Percentiles rank a stretch among this genome's conserved stretches.
Conservation (phyloP, 805 yeast genomes). For the Clavispora vitiphila region DNA sequence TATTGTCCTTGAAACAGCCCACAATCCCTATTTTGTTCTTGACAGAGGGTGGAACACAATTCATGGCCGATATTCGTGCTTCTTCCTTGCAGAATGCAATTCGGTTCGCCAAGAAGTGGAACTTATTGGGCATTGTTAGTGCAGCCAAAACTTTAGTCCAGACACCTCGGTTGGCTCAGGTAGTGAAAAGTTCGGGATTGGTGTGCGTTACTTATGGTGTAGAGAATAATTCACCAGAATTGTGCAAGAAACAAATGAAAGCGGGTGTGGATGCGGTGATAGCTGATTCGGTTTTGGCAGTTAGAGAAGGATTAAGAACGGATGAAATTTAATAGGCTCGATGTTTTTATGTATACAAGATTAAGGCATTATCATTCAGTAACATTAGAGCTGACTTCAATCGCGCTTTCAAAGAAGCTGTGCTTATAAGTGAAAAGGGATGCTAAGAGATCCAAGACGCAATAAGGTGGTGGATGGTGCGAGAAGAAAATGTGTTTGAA, state of each 20-base stretch:
- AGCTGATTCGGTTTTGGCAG: constrained; percentile 90
- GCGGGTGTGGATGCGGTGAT: constrained; percentile 99
- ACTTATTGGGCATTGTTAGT: constrained; percentile 83
- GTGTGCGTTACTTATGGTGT: constrained; percentile 92
- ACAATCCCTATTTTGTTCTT: constrained; percentile 84
- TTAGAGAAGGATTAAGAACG: constrained; percentile 67
- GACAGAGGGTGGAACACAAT: constrained; percentile 80
- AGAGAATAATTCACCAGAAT: constrained; percentile 77
- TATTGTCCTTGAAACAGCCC: constrained; percentile 88
- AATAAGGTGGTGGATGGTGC: too few species aligned
- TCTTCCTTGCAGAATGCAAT: constrained; percentile 86
- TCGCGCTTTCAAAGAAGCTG: too few species aligned
- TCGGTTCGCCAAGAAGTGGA: constrained; percentile 87
- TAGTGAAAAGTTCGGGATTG: constrained; percentile 85
- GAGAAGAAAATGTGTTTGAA: too few species aligned
- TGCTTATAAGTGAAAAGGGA: too few species aligned
- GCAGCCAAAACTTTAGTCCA: constrained; percentile 83
- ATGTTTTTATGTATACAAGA: too few species aligned
- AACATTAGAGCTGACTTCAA: too few species aligned
- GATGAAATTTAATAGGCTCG: constrained; percentile 7
- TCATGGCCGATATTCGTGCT: constrained; percentile 90
- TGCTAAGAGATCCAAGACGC: too few species aligned
- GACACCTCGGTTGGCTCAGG: constrained; percentile 85
- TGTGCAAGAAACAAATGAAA: constrained; percentile 77
- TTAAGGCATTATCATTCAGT: too few species aligned